phyloP scores from a whole-genome alignment of 768 basidiomycete genomes.

The Tylopilus felleus region DNA sequence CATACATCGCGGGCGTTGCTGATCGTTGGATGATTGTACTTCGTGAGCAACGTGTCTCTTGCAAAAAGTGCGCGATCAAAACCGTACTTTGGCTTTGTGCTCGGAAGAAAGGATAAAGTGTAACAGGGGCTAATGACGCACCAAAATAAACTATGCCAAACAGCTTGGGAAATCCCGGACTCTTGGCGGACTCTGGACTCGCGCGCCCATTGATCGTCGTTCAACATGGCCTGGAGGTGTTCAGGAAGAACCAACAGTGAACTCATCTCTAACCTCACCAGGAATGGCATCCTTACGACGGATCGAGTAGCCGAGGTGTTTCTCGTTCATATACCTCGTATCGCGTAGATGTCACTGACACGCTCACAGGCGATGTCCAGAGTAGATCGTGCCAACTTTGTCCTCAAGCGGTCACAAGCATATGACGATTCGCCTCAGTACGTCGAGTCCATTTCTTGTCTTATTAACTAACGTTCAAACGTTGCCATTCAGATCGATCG shows the following conservation, averaged over 20 bases:
- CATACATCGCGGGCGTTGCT: constrained; percentile 23
- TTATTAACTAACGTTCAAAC: neutral
- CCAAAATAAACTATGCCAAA: constrained; percentile 13
- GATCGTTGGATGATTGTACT: no score
- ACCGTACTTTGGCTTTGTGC: no score
- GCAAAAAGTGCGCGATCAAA: no score
- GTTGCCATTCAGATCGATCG: constrained; percentile 52
- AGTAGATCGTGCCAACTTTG: constrained; percentile 72
- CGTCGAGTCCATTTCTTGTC: constrained; percentile 27
- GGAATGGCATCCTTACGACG: constrained; percentile 52
- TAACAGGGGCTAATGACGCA: constrained; percentile 7
- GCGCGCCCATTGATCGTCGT: neutral
- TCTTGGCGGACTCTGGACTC: no score
- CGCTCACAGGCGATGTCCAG: constrained; percentile 57
- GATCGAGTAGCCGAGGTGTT: constrained; percentile 55
- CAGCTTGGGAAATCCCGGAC: neutral
- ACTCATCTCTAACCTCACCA: constrained; percentile 65
- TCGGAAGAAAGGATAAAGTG: no score
- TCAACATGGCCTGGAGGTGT: constrained; percentile 79
- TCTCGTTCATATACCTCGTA: neutral
- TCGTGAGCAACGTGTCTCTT: no score
- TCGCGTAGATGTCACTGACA: neutral
- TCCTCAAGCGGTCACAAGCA: constrained; percentile 46
- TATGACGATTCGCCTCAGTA: constrained; percentile 81
- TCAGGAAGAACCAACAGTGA: constrained; percentile 66